A percentile compares a stretch with the other conserved stretches of the same genome.
Conservation (phyloP, 1,139 yeast genomes). For the Sugiyamaella paludigena region DNA sequence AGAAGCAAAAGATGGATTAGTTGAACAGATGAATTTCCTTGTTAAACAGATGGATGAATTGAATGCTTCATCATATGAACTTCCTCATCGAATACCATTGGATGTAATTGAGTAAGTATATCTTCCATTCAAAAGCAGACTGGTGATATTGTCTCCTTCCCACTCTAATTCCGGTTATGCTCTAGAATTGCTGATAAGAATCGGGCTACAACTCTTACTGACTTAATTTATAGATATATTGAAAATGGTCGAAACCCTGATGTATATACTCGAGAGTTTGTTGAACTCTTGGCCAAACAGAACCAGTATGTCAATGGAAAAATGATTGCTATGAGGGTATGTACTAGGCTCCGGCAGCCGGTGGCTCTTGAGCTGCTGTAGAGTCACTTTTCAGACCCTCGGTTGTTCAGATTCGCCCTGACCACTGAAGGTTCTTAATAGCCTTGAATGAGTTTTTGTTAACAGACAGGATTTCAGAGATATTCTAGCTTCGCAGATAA, state of each 20-base stretch:
- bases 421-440: no score
- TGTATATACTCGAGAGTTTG: slow-evolving; percentile 92
- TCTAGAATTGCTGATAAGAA: background rate
- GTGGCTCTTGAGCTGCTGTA: no score
- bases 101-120: slow-evolving; percentile 32
- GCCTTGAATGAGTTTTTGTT: background rate
- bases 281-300: slow-evolving; percentile 83
- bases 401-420: no score
- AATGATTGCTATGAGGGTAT: slow-evolving; percentile 40
- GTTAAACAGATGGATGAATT: slow-evolving; percentile 21
- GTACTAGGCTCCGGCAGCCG: slow-evolving; percentile 2
- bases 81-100: slow-evolving; percentile 30
- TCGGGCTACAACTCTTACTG: background rate
- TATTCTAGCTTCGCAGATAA: slow-evolving; percentile 64
- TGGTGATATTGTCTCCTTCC: background rate
- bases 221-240: slow-evolving; percentile 44
- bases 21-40: slow-evolving; percentile 33
- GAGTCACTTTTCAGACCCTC: no score
- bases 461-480: slow-evolving; percentile 44
- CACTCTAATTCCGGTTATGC: background rate
- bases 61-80: slow-evolving; percentile 20
- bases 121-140: background rate
- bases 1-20: slow-evolving; percentile 57
- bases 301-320: slow-evolving; percentile 88
- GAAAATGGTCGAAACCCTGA: slow-evolving; percentile 98